A percentile compares a stretch with the other conserved stretches of the same genome.
Evolutionary conservation across 352 stramenopile species (phyloP).

Genomic region (Globisporangium middletonii): DNA sequence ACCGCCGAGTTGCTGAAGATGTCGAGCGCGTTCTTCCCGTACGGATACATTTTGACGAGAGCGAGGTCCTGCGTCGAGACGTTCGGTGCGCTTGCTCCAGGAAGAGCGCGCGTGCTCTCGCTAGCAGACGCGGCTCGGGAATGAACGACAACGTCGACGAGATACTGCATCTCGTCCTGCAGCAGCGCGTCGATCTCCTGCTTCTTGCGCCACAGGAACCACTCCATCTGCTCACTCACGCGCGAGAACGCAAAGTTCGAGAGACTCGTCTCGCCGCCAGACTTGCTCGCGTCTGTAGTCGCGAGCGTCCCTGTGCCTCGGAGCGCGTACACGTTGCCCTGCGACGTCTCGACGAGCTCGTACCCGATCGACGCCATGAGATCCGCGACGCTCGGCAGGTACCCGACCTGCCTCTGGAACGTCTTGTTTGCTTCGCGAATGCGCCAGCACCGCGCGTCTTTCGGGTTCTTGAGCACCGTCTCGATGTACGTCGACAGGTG

Average conservation of each 20-base stretch:
- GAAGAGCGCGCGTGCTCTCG: too few species aligned
- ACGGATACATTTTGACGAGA: constrained; percentile 52
- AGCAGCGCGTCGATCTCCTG: constrained; percentile 60
- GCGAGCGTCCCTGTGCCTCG: constrained; percentile 29
- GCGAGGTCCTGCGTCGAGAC: background rate
- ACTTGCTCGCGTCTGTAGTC: background rate
- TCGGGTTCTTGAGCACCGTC: constrained; percentile 64
- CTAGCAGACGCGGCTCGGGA: too few species aligned
- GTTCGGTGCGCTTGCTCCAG: too few species aligned
- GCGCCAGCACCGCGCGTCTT: constrained; percentile 58
- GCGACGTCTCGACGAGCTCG: constrained; percentile 28
- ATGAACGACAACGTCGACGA: constrained; percentile 21
- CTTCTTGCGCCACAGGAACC: constrained; percentile 70
- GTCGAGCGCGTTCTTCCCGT: constrained; percentile 46
- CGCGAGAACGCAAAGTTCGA: constrained; percentile 58
- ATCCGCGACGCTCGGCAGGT: constrained; percentile 35
- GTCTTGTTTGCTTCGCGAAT: constrained; percentile 55
- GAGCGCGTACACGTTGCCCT: constrained; percentile 45
- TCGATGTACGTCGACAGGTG: constrained; percentile 39
- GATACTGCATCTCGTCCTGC: constrained; percentile 54
- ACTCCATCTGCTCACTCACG: constrained; percentile 61
- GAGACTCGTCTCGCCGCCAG: constrained; percentile 19
- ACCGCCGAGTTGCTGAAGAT: constrained; percentile 39
- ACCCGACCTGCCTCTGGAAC: constrained; percentile 60
- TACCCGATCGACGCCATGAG: constrained; percentile 65